Evolutionary conservation across 2,329 filamentous ascomycete genomes (phyloP), one percentile per base, ranked within the genome.

Genomic region (Curvularia sp.): DNA sequence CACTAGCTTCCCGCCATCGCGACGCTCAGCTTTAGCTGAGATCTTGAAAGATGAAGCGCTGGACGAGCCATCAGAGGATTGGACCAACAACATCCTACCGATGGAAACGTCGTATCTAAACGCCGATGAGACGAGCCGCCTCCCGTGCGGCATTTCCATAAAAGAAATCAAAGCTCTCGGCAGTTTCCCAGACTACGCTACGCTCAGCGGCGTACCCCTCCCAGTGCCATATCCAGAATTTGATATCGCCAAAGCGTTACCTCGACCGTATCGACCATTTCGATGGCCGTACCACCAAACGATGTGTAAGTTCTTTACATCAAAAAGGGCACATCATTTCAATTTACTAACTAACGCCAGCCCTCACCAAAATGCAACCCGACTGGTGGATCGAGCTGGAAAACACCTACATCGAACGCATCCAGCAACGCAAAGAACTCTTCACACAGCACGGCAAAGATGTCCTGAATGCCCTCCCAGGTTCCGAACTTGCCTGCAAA

Each of bases 301-400:
- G 0, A 96, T 96, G 92, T 91, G 91, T 94, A 84, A 67, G 88
- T 82, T 33, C 5, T 20, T 1, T 22, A 5, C 24, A 42, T 13
- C 3, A 10, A 48, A 28, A 9, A 24, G 13, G 4, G 5, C 20
- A 70, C 49, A 65, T 18, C 2, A 7, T 48, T 8, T 39, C 53
- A 41, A 38, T 7, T 3, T 9, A 38, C 42, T 49, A 50, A 63
- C 20, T 64, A 44, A 2, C 30, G 3, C 8, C 30, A 95, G 91
- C 91, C 1, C 80, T 94, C 8, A 88, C 85, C 43, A 96, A 92
- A 66, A 79, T 95, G 75, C 90, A 96, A 61, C 80, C 87, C 0
- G 88, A 96, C 72, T 96, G 89, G 86, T 96, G 92, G 92, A 81
- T 96, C n/a, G 92, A 96, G 77, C 83, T 96, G 1, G 91, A 95